Conservation (phyloP, 495 filamentous ascomycete species). For the Umbilicaria muhlenbergii region DNA sequence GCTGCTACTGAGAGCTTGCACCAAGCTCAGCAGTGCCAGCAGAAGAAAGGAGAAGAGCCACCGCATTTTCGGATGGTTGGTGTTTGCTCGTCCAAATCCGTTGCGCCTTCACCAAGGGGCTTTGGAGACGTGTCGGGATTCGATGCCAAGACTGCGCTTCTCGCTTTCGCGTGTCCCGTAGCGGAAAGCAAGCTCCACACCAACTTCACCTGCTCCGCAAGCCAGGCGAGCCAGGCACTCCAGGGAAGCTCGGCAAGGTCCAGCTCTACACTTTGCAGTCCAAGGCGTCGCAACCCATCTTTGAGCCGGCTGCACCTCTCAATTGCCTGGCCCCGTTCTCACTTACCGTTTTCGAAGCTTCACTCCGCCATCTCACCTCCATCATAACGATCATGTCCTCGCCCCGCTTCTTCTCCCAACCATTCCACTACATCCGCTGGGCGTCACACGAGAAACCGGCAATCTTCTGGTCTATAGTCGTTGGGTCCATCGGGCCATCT, state of each 20-base stretch:
- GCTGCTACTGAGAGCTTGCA: conserved; percentile 61
- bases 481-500: conserved; percentile 59
- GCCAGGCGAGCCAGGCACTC: too few species aligned
- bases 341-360: not conserved
- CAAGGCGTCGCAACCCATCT: too few species aligned
- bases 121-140: conserved; percentile 11
- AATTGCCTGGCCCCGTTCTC: not conserved
- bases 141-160: not conserved
- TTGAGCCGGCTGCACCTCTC: too few species aligned
- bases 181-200: too few species aligned
- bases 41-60: conserved; percentile 56
- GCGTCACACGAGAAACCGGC: conserved; percentile 73
- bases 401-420: conserved; percentile 70
- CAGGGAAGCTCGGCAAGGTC: too few species aligned
- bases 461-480: conserved; percentile 64
- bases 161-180: too few species aligned
- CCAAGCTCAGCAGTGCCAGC: conserved; percentile 44
- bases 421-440: conserved; percentile 75
- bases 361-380: not conserved
- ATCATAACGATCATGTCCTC: conserved; percentile 35
- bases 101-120: not conserved
- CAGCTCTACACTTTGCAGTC: too few species aligned
- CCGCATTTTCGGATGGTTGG: conserved; percentile 40
- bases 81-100: not conserved
- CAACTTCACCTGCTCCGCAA: too few species aligned